A percentile compares a stretch with the other conserved stretches of the same genome.
Evolutionary conservation across 2,329 filamentous ascomycete genomes (phyloP).

Genomic region (Clonostachys sp.): DNA sequence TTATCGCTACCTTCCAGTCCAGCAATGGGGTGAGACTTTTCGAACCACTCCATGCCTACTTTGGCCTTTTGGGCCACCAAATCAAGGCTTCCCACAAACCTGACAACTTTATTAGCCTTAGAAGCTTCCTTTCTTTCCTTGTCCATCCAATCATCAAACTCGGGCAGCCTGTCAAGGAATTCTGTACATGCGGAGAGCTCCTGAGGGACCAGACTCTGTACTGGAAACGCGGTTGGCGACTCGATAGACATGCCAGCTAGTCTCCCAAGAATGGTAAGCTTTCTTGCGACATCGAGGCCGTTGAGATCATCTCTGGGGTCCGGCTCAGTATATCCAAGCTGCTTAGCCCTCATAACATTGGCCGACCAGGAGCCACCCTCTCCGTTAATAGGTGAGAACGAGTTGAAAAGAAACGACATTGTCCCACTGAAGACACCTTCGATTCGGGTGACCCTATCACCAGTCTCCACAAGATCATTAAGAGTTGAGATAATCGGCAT

Average conservation of each 20-base stretch:
- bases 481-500: conserved; percentile 90
- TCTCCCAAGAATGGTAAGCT: conserved; percentile 92
- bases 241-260: conserved; percentile 77
- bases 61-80: conserved; percentile 74
- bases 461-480: conserved; percentile 90
- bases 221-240: conserved; percentile 83
- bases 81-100: conserved; percentile 93
- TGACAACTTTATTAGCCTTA: conserved; percentile 86
- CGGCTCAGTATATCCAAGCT: conserved; percentile 87
- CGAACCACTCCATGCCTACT: conserved; percentile 88
- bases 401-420: conserved; percentile 98
- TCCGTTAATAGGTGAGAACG: conserved; percentile 78
- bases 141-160: conserved; percentile 89
- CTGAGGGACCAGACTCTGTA: conserved; percentile 87
- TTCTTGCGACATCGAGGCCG: conserved; percentile 84
- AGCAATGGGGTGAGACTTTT: conserved; percentile 80
- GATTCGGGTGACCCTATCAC: conserved; percentile 85
- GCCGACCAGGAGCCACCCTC: conserved; percentile 79
- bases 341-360: conserved; percentile 88
- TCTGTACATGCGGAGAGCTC: conserved; percentile 77
- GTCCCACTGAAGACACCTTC: conserved; percentile 98
- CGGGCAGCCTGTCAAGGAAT: conserved; percentile 75
- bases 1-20: conserved; percentile 96
- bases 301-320: conserved; percentile 85
- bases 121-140: conserved; percentile 50